Evolutionary conservation across 345 rosid genomes (phyloP), one percentile per base, ranked within the genome.

Genomic region (Reutealis trisperma): DNA sequence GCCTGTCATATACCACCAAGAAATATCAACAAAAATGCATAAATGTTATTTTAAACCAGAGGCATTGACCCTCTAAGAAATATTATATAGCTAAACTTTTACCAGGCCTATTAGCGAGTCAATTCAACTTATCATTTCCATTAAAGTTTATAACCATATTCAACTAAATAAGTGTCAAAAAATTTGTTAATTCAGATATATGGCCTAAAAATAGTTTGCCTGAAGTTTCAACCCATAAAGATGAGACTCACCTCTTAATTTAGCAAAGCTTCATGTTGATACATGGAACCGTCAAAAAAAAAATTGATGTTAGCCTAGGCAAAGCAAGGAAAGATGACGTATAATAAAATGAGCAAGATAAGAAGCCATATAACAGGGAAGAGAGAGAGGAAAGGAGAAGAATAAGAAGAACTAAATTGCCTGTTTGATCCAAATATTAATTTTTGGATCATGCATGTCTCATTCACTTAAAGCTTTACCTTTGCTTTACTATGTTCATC

Each of bases 211-310:
- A n/a, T 64, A 22, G n/a, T 32, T 37, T 32, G 55, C 9, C 24
- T 75, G 18, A 37, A 58, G 67, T 51, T 58, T 27, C 60, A 34
- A 75, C 60, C 14, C n/a, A 18, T 37, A 44, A 76, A 64, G 52
- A 65, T 63, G 67, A 84, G 73, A 83, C 82, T 78, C 85, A 92
- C 99, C 99, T 96, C 99, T 87, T 83, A 79, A 75, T 86, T 93
- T 96, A 84, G 99, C 99, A 74, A 87, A 96, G 86, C 98, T 96
- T 85, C 88, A 83, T 6, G 27, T 75, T 21, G 61, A 49, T 59
- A 37, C 81, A 82, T 61, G 75, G 62, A 83, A 75, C 81, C 74
- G 87, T 44, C 66, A 79, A 66, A 90, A 68, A 65, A 67, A 76
- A 72, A 63, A 66, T n/a, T 37, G 32, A 58, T 45, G 79, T 89